These are phyloP conservation scores for Eudorina sp. DNA, from an alignment of 139 green algal species.

Conservation along the genomic window DNA sequence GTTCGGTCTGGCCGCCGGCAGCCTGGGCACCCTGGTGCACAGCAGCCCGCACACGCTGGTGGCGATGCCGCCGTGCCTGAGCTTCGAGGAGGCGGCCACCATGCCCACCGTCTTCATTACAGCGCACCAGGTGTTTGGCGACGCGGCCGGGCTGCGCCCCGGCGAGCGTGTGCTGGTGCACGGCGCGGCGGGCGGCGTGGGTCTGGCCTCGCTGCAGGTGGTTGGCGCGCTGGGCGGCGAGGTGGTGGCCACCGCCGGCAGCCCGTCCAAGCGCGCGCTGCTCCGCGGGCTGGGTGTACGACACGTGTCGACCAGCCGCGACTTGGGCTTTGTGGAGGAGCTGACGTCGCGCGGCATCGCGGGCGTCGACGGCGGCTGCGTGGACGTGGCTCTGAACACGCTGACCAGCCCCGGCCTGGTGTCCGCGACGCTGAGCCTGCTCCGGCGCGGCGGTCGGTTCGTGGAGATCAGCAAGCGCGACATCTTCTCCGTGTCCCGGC, in stretches of 20 bases:
- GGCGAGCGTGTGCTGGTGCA: slow-evolving; percentile 79
- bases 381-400: slow-evolving; percentile 82
- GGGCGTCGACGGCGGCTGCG: slow-evolving; percentile 33
- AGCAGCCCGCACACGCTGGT: slow-evolving; percentile 67
- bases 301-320: slow-evolving; percentile 72
- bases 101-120: slow-evolving; percentile 89
- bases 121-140: slow-evolving; percentile 70
- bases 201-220: slow-evolving; percentile 83
- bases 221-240: slow-evolving; percentile 54
- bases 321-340: slow-evolving; percentile 75
- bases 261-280: slow-evolving; percentile 79
- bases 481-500: slow-evolving; percentile 75
- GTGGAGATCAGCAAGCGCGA: slow-evolving; percentile 94
- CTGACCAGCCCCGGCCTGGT: slow-evolving; percentile 92
- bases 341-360: slow-evolving; percentile 43
- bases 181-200: slow-evolving; percentile 84
- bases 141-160: slow-evolving; percentile 42
- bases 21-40: slow-evolving; percentile 78
- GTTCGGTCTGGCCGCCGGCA: slow-evolving; percentile 87
- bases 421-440: slow-evolving; percentile 70
- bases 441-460: slow-evolving; percentile 72
- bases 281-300: slow-evolving; percentile 70
- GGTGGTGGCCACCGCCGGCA: slow-evolving; percentile 78
- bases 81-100: slow-evolving; percentile 80
- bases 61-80: slow-evolving; percentile 73